Conservation (phyloP, 2,329 filamentous ascomycete genomes). For the Berkeleyomyces basicola region DNA sequence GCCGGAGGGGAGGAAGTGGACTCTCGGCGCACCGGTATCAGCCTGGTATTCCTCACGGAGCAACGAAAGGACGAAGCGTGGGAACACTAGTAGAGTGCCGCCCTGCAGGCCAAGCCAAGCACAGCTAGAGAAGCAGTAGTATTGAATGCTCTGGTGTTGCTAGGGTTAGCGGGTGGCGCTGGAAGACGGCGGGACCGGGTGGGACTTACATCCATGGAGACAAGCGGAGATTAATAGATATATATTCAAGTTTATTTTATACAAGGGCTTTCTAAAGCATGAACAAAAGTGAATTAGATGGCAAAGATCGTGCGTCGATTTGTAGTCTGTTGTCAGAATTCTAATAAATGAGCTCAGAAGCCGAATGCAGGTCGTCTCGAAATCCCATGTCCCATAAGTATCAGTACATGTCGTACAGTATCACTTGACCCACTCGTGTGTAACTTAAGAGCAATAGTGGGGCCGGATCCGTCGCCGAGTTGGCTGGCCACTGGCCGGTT, state of each 20-base stretch:
- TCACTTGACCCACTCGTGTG: not conserved
- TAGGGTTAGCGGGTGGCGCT: not conserved
- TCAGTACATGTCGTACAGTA: not conserved
- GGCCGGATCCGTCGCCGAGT: not conserved
- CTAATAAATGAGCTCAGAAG: not conserved
- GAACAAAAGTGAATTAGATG: not conserved
- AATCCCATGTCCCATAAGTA: not conserved
- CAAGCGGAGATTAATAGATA: not conserved
- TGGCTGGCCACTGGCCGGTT: not conserved
- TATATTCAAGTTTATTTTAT: not conserved
- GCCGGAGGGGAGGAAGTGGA: not conserved
- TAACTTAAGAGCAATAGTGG: not conserved
- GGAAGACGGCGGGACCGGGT: not conserved
- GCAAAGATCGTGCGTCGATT: not conserved
- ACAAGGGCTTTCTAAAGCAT: not conserved
- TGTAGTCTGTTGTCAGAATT: no score
- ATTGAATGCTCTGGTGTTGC: conserved; percentile 28
- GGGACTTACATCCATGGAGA: conserved; percentile 19
- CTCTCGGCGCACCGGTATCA: conserved; percentile 19
- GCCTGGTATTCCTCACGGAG: conserved; percentile 22
- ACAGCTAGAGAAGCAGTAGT: conserved; percentile 34
- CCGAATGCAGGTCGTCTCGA: not conserved
- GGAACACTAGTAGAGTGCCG: conserved; percentile 30
- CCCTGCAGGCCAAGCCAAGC: conserved; percentile 35
- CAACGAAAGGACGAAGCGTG: conserved; percentile 29